phyloP scores from a whole-genome alignment of 1,284 basidiomycete genomes.

The Ceratobasidium sp. region DNA sequence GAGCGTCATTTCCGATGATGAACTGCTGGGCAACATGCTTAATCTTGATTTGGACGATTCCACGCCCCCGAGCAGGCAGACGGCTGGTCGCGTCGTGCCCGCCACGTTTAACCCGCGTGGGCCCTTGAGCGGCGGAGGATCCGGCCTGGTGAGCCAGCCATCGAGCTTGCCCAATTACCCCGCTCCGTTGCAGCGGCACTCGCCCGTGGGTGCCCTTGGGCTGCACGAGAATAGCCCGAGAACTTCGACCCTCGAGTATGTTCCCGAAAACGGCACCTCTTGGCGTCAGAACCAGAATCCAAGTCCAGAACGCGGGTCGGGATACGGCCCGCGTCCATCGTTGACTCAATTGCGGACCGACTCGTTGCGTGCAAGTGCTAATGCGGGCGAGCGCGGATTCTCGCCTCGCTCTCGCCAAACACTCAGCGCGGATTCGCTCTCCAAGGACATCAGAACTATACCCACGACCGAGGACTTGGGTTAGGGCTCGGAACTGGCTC shows the following conservation, averaged over 20 bases:
- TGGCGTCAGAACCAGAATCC: slow-evolving; percentile 28
- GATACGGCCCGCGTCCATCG: slow-evolving; percentile 2
- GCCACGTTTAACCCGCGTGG: slow-evolving; percentile 36
- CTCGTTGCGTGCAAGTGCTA: slow-evolving; percentile 16
- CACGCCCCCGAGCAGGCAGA: not conserved
- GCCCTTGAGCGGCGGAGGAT: slow-evolving; percentile 1
- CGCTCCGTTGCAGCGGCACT: slow-evolving; percentile 28
- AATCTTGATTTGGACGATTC: slow-evolving; percentile 61
- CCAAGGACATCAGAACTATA: slow-evolving; percentile 1
- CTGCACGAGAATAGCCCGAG: slow-evolving; percentile 21
- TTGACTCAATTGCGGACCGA: slow-evolving; percentile 23
- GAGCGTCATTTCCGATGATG: slow-evolving; percentile 70
- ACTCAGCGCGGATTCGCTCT: slow-evolving; percentile 13
- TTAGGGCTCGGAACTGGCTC: slow-evolving; percentile 5
- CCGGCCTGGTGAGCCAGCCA: slow-evolving; percentile 23
- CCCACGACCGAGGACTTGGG: slow-evolving; percentile 1
- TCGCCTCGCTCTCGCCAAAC: slow-evolving; percentile 28
- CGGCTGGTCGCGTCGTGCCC: not conserved
- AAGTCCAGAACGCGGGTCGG: slow-evolving; percentile 12
- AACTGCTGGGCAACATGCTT: slow-evolving; percentile 73
- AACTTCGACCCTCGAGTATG: slow-evolving; percentile 1
- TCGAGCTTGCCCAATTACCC: slow-evolving; percentile 32
- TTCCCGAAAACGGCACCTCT: slow-evolving; percentile 24
- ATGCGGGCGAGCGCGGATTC: slow-evolving; percentile 1
- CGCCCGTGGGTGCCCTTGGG: slow-evolving; percentile 19